These are phyloP conservation scores for Fusarium compactum DNA, from an alignment of 2,329 filamentous ascomycete species.

Conservation along the genomic window DNA sequence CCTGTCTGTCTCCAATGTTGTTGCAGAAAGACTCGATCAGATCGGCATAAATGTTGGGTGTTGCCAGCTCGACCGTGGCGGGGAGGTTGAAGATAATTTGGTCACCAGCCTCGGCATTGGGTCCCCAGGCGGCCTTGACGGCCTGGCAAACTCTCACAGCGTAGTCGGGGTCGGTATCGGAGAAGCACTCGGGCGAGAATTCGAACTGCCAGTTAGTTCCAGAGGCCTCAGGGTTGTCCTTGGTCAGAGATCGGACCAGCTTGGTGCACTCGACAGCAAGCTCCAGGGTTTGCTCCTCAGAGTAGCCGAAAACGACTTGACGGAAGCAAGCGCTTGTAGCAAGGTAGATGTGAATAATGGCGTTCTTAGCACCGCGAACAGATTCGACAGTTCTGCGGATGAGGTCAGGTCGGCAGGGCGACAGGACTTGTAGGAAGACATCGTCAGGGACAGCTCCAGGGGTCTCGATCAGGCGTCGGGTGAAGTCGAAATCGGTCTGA, in stretches of 20 bases:
- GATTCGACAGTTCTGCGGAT: constrained; percentile 89
- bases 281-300: constrained; percentile 82
- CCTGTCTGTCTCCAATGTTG: constrained; percentile 86
- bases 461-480: constrained; percentile 79
- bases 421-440: constrained; percentile 91
- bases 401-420: constrained; percentile 90
- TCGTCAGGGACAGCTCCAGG: constrained; percentile 65
- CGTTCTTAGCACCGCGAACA: constrained; percentile 89
- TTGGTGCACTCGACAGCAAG: constrained; percentile 88
- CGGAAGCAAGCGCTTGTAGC: constrained; percentile 97
- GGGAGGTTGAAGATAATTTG: constrained; percentile 96
- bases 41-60: constrained; percentile 95
- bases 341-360: constrained; percentile 94
- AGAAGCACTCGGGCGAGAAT: constrained; percentile 90
- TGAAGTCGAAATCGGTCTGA: constrained; percentile 97
- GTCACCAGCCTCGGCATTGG: constrained; percentile 73
- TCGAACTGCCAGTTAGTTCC: constrained; percentile 81
- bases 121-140: constrained; percentile 93
- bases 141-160: constrained; percentile 87
- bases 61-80: constrained; percentile 94
- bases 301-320: constrained; percentile 88
- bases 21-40: constrained; percentile 96
- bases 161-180: constrained; percentile 87
- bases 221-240: constrained; percentile 72
- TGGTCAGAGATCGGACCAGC: constrained; percentile 89